Base-by-base conservation (phyloP, 2,329 filamentous ascomycete species). In the Scedosporium minutisporum region DNA sequence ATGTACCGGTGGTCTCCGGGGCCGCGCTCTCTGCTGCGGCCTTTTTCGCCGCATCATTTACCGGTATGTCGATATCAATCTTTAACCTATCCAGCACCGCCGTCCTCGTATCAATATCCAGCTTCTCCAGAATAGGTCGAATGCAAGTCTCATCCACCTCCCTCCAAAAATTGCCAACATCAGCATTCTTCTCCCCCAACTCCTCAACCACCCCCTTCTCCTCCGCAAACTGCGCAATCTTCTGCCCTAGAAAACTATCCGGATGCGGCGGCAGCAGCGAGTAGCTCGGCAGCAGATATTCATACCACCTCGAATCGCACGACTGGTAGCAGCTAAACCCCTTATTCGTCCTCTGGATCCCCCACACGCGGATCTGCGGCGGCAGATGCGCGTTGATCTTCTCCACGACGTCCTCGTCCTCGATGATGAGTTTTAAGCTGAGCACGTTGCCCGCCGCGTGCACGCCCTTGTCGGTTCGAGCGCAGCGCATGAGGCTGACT, bases 391-490 rank as follows among this genome's bases (percentile, higher is more conserved):
- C 83, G 75, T 99, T 99, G 82, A 99, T 96, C 76, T 91, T 96
- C 63, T 92, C 79, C 25, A 97, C 87, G 58, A 97, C 85, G 65
- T 96, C 87, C 10, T 86, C 82, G 64, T 97, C 93, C 75, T 97
- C 93, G 58, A 97, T 88, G 69, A 99, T 97, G 68, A 99, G 81
- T 78, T 99, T 99, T 69, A 97, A 75, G 38, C 91, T 96, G 65
- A 97, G 91, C 70, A 97, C 88, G 71, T 97, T 97, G 61, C 93
- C 95, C 1, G 93, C 93, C 1, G 93, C 93, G 74, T 97, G 93
- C 1, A 97, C 93, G 62, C 95, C 95, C 79, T 97, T 99, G 77
- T 99, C 95, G 0, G 95, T 99, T 66, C 95, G 84, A 3, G 95
- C 95, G 74, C 95, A 99, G 66, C 95, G 88, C 62, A 96, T 90